These are phyloP conservation scores for Excoecaria cochinchinensis DNA, from an alignment of 345 rosid genomes.

Conservation along the genomic window DNA sequence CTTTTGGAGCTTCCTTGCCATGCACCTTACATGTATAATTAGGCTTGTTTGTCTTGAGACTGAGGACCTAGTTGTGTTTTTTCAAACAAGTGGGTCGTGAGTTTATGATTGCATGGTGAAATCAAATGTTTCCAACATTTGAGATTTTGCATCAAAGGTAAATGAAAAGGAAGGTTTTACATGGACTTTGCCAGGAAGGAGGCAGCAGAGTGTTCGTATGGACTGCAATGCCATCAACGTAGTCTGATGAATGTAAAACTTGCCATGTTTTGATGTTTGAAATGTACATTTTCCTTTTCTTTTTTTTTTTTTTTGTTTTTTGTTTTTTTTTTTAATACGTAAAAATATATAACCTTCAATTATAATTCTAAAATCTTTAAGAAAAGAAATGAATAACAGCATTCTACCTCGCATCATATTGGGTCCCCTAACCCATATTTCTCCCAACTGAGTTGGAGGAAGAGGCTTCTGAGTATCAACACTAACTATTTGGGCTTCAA, in stretches of 20 bases:
- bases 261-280: too few species aligned
- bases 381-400: background rate
- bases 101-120: background rate
- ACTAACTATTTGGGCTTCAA: conserved; percentile 72
- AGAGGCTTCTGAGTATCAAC: conserved; percentile 59
- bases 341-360: background rate
- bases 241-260: background rate
- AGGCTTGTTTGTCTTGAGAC: background rate
- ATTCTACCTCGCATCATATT: conserved; percentile 82
- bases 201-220: too few species aligned
- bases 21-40: background rate
- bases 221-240: background rate
- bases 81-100: background rate
- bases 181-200: too few species aligned
- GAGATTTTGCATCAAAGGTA: background rate
- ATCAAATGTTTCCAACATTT: background rate
- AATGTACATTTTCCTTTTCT: too few species aligned
- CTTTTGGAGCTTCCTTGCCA: background rate
- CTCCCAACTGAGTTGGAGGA: conserved; percentile 77
- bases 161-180: too few species aligned
- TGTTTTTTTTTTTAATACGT: background rate
- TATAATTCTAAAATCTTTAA: background rate
- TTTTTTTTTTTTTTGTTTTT: too few species aligned
- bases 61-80: background rate
- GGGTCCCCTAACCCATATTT: conserved; percentile 87